phyloP scores from a whole-genome alignment of 1,139 yeast species.

The Candida gigantensis region DNA sequence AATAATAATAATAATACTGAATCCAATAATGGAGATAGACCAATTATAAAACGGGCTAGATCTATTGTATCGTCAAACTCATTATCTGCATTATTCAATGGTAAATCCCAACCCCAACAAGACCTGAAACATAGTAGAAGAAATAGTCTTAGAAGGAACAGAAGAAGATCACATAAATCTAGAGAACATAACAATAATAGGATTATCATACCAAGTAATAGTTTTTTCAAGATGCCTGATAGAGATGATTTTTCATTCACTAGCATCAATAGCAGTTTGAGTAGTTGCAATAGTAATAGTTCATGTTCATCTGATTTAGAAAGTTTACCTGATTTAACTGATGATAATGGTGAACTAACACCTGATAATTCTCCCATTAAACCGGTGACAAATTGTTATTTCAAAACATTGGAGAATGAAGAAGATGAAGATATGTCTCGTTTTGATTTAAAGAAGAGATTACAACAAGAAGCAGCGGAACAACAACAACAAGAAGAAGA shows the following conservation, averaged over 20 bases:
- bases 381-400: conserved; percentile 7
- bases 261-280: conserved; percentile 1
- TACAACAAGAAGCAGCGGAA: conserved; percentile 1
- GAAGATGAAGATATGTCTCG: background rate
- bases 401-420: conserved; percentile 9
- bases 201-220: background rate
- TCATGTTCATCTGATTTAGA: conserved; percentile 30
- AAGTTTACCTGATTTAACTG: conserved; percentile 38
- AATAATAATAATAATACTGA: background rate
- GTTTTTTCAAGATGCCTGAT: conserved; percentile 9
- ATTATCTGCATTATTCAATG: conserved; percentile 12
- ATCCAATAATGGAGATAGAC: background rate
- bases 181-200: background rate
- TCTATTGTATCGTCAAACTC: conserved; percentile 14
- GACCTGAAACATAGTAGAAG: background rate
- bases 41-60: conserved; percentile 13
- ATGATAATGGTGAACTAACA: conserved; percentile 29
- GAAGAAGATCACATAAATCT: background rate
- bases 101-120: conserved; percentile 2
- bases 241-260: conserved; percentile 22
- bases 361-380: conserved; percentile 30
- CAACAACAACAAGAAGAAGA: background rate
- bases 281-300: background rate
- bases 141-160: background rate
- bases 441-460: conserved; percentile 1